These are phyloP conservation scores for Zoysia japonica DNA, from an alignment of 176 grass and related monocot genomes.

Conservation along the genomic window DNA sequence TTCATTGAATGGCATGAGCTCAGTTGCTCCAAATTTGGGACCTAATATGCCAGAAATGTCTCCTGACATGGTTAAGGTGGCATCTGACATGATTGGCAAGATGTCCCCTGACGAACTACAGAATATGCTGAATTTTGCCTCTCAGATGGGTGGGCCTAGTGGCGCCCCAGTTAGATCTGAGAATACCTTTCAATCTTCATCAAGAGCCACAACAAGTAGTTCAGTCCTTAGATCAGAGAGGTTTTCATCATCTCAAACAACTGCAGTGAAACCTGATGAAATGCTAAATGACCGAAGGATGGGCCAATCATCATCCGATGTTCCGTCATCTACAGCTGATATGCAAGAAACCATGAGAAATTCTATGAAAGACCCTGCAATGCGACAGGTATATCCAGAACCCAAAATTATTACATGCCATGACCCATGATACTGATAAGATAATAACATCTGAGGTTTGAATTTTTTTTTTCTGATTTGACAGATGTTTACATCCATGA, in stretches of 20 bases:
- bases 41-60: constrained; percentile 81
- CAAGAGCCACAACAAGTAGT: constrained; percentile 33
- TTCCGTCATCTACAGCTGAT: constrained; percentile 44
- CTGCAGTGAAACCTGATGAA: constrained; percentile 20
- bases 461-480: constrained; percentile 16
- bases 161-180: constrained; percentile 24
- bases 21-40: constrained; percentile 60
- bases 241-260: constrained; percentile 32
- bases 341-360: constrained; percentile 71
- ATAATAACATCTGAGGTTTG: constrained; percentile 29
- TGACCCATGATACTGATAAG: neutral
- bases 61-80: constrained; percentile 88
- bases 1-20: constrained; percentile 59
- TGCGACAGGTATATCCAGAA: constrained; percentile 63
- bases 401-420: constrained; percentile 5
- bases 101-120: constrained; percentile 88
- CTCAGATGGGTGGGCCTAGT: constrained; percentile 62
- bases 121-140: constrained; percentile 72
- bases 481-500: constrained; percentile 91
- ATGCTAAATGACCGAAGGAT: constrained; percentile 41
- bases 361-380: constrained; percentile 90
- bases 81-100: constrained; percentile 78
- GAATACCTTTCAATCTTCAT: constrained; percentile 43
- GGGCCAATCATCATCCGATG: constrained; percentile 46
- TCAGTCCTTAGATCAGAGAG: constrained; percentile 27